Evolutionary conservation across 495 filamentous ascomycete species (phyloP), one percentile per base, ranked within the genome.

Genomic region (Lepraria neglecta): DNA sequence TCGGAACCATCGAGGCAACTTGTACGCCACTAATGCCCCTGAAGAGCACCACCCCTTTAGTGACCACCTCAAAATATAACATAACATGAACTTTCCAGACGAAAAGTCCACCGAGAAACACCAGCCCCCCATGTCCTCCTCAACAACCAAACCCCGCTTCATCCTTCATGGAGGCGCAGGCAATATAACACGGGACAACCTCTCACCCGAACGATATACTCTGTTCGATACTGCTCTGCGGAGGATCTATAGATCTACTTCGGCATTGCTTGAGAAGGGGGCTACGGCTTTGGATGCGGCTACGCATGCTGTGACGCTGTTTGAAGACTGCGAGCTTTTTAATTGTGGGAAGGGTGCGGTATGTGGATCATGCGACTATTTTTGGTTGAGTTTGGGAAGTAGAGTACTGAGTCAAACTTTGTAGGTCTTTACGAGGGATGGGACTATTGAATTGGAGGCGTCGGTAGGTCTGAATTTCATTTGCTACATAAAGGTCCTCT

Each of bases 81-180:
- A 38, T 38, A 38, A 38, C 6, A 38, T 12, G 9, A 24, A 12
- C 35, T 10, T 38, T 0, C 35, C 35, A 38, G 24, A 2, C 24
- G 24, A 38, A 7, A 38, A 6, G 44, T 21, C 44, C 17, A 46
- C 44, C 6, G 44, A 46, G 44, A 46, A 9, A 31, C 46, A 21
- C 15, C 28, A 52, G 28, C 17, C 30, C 50, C 7, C 17, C 0
- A 59, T 60, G 58, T 33, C 58, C 19, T 48, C 6, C 50, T 35
- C 50, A 0, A 63, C 59, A 10, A 74, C 78, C 62, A 80, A 79
- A 62, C 87, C 89, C 3, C 81, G 87, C 7, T 73, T 92, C 38
- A 91, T 92, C 72, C 82, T 97, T 71, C 91, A 96, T 69, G 92
- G 91, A 71, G 91, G 91, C 60, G 91, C 91, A 2, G 91, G 91